Evolutionary conservation across 148 eudicot genomes (phyloP), one percentile per base, ranked within the genome.

Genomic region (Rhododendron griersonianum): DNA sequence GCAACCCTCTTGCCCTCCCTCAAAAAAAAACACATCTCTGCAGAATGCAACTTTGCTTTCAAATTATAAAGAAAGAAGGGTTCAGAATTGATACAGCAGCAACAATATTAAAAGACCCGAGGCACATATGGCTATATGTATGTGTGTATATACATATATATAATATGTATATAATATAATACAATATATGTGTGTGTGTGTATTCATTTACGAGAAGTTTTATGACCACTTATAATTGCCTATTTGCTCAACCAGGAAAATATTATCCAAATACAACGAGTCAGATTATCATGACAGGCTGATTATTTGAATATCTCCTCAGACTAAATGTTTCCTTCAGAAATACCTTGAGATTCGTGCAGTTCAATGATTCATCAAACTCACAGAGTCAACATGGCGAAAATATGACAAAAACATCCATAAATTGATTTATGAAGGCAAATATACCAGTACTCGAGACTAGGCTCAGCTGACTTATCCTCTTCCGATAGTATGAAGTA

Each of bases 401-500:
- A 1, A 39, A 51, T 21, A 74, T 33, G 15, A 44, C 5, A 9
- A 81, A 39, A 67, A 57, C 7, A 73, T 51, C 48, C 18, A 23
- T 69, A n/a, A 19, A 37, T 69, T 25, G 85, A 16, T 11, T 11
- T 19, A 82, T 6, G 83, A 86, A 61, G 47, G n/a, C 13, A 87
- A 33, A 83, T 93, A 84, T 93, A 95, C 99, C 99, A 96, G 86
- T 93, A 96, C 87, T 96, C 99, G 84, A 95, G 96, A 90, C 98
- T 92, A 87, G 97, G 98, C 86, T 96, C 99, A 87, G 99, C 95
- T 65, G 98, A 91, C 90, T 96, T 96, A 89, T 96, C 99, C 89
- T 96, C 99, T 91, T 96, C 99, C 28, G 99, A 93, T 65, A 96
- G 89, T 89, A 96, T 96, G 90, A 96, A 96, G 86, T 96, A 95